A percentile compares a stretch with the other conserved stretches of the same genome.
These are phyloP conservation scores for Plantago rigida DNA, from an alignment of 305 asterid genomes.

Conservation along the genomic window DNA sequence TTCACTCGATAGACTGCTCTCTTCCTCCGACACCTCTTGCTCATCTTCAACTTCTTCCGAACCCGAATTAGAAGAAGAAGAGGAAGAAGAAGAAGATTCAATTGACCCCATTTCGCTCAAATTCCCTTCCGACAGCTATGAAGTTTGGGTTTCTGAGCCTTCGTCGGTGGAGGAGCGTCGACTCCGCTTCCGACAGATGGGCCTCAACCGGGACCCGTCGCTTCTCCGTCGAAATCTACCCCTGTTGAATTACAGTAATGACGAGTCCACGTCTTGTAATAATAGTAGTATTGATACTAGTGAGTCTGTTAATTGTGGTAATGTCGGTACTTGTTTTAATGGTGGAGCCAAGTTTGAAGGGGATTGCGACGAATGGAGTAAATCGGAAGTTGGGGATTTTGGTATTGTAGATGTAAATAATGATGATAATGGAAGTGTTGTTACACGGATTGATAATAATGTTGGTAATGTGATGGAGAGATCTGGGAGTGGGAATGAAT, in stretches of 20 bases:
- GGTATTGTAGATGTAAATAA: conserved; percentile 35
- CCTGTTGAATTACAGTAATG: conserved; percentile 25
- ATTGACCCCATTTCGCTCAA: conserved; percentile 37
- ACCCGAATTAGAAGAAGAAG: conserved; percentile 16
- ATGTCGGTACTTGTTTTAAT: conserved; percentile 14
- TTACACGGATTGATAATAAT: conserved; percentile 19
- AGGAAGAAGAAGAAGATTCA: conserved; percentile 46
- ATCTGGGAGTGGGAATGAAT: conserved; percentile 39
- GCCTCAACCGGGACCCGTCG: conserved; percentile 62
- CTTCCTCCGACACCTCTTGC: conserved; percentile 78
- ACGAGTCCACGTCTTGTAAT: conserved; percentile 28
- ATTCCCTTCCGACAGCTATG: conserved; percentile 61
- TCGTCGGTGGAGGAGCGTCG: conserved; percentile 85
- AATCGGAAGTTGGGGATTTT: conserved; percentile 27
- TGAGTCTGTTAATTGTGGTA: background rate
- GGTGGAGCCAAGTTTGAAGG: conserved; percentile 44
- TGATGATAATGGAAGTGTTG: conserved; percentile 25
- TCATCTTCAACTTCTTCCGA: conserved; percentile 51
- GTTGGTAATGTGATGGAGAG: conserved; percentile 21
- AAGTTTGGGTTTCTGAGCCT: conserved; percentile 87
- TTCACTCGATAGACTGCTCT: conserved; percentile 76
- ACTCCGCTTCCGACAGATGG: conserved; percentile 61
- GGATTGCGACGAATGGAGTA: conserved; percentile 28
- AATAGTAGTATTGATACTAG: background rate
- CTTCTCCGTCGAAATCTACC: conserved; percentile 47